Evolutionary conservation across 1,139 yeast species (phyloP).

Genomic region (Meyerozyma smithsonii): DNA sequence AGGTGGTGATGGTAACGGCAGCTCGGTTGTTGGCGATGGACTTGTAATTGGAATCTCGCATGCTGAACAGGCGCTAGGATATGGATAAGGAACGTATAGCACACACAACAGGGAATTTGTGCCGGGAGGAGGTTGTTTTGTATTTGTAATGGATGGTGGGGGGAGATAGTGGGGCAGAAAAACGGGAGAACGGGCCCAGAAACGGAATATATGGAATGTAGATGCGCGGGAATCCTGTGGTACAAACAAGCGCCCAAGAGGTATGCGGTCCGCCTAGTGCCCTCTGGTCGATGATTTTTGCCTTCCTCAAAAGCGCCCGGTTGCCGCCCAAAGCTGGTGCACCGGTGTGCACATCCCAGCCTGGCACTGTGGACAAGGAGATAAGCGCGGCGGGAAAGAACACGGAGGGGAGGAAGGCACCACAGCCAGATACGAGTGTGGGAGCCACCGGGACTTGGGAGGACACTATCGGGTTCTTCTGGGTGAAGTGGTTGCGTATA

Average conservation of each 20-base stretch:
- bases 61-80: slow-evolving; percentile 15
- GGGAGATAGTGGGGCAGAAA: neutral
- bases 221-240: neutral
- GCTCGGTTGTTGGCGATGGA: slow-evolving; percentile 79
- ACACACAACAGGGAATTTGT: neutral
- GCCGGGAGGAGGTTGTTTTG: neutral
- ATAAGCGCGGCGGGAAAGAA: neutral
- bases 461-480: too few species aligned
- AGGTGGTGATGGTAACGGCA: slow-evolving; percentile 82
- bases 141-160: neutral
- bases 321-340: neutral
- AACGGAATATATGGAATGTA: neutral
- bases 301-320: neutral
- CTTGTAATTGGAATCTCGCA: slow-evolving; percentile 91
- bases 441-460: too few species aligned
- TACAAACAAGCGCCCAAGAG: too few species aligned
- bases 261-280: too few species aligned
- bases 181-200: neutral
- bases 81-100: neutral
- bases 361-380: too few species aligned
- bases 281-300: neutral
- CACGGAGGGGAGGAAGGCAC: neutral
- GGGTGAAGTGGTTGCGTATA: too few species aligned
- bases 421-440: too few species aligned
- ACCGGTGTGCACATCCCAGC: neutral